Evolutionary conservation across 257 asterid genomes (phyloP).

Genomic region (Salvia splendens): DNA sequence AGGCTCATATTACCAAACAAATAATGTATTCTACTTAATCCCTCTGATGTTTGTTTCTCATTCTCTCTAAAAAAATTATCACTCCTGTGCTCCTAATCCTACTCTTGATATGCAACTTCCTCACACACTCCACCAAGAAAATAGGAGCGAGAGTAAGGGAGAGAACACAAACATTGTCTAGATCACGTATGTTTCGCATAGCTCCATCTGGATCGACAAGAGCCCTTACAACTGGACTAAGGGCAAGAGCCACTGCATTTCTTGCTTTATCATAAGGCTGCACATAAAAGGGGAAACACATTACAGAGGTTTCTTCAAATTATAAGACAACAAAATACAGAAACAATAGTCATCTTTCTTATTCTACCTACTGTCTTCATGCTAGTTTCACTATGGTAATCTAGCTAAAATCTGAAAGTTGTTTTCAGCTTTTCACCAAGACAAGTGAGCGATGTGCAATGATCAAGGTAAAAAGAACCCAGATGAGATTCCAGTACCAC

Average conservation of each 20-base stretch:
- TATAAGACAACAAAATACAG: slow-evolving; percentile 7
- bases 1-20: slow-evolving; percentile 1
- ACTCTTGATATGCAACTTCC: slow-evolving; percentile 6
- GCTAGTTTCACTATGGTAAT: neutral
- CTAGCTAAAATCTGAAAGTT: neutral
- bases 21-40: slow-evolving; percentile 12
- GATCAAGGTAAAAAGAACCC: neutral
- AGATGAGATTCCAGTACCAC: neutral
- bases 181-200: slow-evolving; percentile 67
- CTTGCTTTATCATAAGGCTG: slow-evolving; percentile 94
- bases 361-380: neutral
- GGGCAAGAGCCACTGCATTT: slow-evolving; percentile 97
- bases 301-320: slow-evolving; percentile 26
- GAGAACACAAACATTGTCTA: slow-evolving; percentile 67
- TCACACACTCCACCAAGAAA: slow-evolving; percentile 20
- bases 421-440: slow-evolving; percentile 1
- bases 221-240: slow-evolving; percentile 98
- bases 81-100: slow-evolving; percentile 4
- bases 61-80: neutral
- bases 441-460: slow-evolving; percentile 17
- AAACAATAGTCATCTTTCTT: neutral
- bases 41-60: neutral
- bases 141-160: slow-evolving; percentile 23
- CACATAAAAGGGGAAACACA: slow-evolving; percentile 34
- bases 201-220: slow-evolving; percentile 99